Evolutionary conservation across 1,284 basidiomycete species (phyloP), one percentile per base, ranked within the genome.

Genomic region (Exobasidium rhododendri): DNA sequence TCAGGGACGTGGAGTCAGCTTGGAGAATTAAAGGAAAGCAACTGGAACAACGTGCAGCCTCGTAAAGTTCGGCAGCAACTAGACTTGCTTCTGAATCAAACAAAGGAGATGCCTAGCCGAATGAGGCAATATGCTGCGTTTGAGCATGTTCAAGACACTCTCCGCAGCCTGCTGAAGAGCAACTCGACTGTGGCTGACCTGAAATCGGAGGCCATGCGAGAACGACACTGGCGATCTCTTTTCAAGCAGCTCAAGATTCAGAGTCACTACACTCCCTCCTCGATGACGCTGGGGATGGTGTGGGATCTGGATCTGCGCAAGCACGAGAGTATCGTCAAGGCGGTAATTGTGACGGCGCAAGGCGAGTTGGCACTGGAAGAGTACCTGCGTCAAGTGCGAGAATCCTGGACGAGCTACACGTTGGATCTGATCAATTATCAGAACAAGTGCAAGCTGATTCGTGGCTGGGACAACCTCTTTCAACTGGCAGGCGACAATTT

Each of bases 91-190:
- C 81, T 98, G 57, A 85, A 85, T 28, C 92, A 91, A 31, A 97
- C 94, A 20, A 93, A 94, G 81, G 94, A 97, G 56, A 94, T 99
- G 94, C 96, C 96, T 0, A 96, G 91, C 54, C 86, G 94, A 61
- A 98, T 98, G 96, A 87, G 96, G 63, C 96, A 98, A 80, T 99
- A 98, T 79, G 91, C 93, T 7, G 96, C 96, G 0, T 98, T 97
- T 77, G 96, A 98, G 83, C 94, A 92, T 78, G 92, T 98, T 2
- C 94, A 97, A 77, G 94, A 98, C 54, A 85, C 89, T 20, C 84
- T 99, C 61, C 86, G 89, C 53, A 86, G 87, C 4, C 83, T 94
- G 35, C 85, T 97, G 71, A 97, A 97, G 83, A 88, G 90, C 56
- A 97, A 97, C 79, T 81, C 88, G 1, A 83, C 97, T 67, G 85